phyloP scores from a whole-genome alignment of 352 stramenopile genomes.

The Thraustochytrium sp. region DNA sequence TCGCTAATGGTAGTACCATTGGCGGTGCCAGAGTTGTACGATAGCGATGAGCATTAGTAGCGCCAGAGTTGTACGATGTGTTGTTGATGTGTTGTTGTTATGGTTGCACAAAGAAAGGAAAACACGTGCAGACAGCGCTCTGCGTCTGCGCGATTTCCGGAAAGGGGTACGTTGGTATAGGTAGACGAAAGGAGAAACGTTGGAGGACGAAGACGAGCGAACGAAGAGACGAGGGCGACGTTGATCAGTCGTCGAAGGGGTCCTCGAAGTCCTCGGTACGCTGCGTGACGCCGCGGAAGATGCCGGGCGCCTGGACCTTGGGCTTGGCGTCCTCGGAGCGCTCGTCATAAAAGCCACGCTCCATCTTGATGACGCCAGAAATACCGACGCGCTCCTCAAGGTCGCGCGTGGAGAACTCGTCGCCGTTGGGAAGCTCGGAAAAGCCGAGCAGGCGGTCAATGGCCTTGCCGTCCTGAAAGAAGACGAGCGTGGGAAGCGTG shows the following conservation, averaged over 20 bases:
- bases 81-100: too few species aligned
- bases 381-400: constrained; percentile 37
- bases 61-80: too few species aligned
- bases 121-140: too few species aligned
- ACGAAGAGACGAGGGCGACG: background rate
- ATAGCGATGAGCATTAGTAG: too few species aligned
- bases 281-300: background rate
- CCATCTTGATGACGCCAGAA: constrained; percentile 42
- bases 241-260: constrained; percentile 32
- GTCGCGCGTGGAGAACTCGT: constrained; percentile 48
- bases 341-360: constrained; percentile 40
- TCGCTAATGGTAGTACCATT: too few species aligned
- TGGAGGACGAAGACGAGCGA: too few species aligned
- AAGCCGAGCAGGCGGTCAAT: constrained; percentile 53
- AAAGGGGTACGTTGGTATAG: too few species aligned
- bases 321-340: background rate
- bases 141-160: too few species aligned
- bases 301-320: background rate
- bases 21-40: too few species aligned
- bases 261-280: constrained; percentile 37
- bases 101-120: too few species aligned
- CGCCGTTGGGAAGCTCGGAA: constrained; percentile 51
- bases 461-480: constrained; percentile 63
- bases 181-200: too few species aligned
- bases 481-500: constrained; percentile 67